Percentiles rank a stretch among this genome's conserved stretches.
These are phyloP conservation scores for Psophocarpus tetragonolobus DNA, from an alignment of 306 rosid genomes.

Conservation along the genomic window DNA sequence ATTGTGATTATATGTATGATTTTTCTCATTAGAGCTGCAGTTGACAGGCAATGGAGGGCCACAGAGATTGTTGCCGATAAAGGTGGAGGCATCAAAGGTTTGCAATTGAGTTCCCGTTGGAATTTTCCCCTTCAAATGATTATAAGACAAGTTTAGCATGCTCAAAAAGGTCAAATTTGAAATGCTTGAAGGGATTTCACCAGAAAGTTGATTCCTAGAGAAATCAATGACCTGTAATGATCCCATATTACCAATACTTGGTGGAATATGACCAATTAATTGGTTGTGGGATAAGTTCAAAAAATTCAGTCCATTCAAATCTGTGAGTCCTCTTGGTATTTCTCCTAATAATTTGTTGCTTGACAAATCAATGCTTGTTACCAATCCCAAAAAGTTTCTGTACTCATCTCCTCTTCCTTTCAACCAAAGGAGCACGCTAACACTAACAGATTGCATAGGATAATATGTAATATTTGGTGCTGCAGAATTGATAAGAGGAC, in stretches of 20 bases:
- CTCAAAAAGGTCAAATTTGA: slow-evolving; percentile 15
- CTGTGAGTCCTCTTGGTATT: background rate
- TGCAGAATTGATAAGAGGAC: background rate
- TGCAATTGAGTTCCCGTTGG: slow-evolving; percentile 41
- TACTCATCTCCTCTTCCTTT: background rate
- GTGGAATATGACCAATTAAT: slow-evolving; percentile 32
- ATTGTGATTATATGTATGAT: background rate
- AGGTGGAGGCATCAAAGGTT: slow-evolving; percentile 32
- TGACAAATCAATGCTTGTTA: background rate
- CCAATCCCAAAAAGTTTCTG: background rate
- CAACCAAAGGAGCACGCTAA: background rate
- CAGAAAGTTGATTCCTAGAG: slow-evolving; percentile 34
- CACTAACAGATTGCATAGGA: no score
- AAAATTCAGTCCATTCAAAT: background rate
- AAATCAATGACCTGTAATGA: slow-evolving; percentile 26
- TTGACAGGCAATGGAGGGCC: slow-evolving; percentile 23
- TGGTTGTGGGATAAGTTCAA: slow-evolving; percentile 38
- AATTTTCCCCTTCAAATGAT: slow-evolving; percentile 32
- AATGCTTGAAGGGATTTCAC: slow-evolving; percentile 36
- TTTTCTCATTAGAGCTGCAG: background rate
- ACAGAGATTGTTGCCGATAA: slow-evolving; percentile 21
- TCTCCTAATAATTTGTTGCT: background rate
- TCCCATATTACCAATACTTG: slow-evolving; percentile 19
- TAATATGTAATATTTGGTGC: background rate
- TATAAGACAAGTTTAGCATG: slow-evolving; percentile 36